A percentile compares a stretch with the other conserved stretches of the same genome.
Conservation (phyloP, 805 yeast species). For the Kodamaea neixiangensis region DNA sequence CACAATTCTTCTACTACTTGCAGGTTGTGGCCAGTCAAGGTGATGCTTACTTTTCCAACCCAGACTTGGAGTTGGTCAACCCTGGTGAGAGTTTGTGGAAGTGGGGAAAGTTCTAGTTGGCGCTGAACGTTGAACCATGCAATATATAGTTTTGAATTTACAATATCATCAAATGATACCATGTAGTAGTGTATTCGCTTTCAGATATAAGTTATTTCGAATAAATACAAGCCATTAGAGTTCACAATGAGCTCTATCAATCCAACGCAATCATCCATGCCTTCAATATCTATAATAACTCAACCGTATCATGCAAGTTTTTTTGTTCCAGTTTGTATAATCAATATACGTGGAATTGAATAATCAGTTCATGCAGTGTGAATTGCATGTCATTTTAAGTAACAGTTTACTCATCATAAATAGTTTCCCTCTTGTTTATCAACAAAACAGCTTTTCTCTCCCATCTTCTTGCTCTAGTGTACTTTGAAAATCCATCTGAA, state of each 20-base stretch:
- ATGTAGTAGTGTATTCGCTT: too few species aligned
- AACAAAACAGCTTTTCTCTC: slow-evolving; percentile 43
- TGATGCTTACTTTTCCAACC: slow-evolving; percentile 34
- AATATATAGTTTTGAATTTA: neutral
- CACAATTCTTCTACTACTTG: slow-evolving; percentile 41
- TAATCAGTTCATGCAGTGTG: too few species aligned
- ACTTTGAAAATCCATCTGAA: slow-evolving; percentile 49
- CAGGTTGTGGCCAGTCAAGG: slow-evolving; percentile 34
- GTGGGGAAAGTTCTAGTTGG: slow-evolving; percentile 32
- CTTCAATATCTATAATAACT: too few species aligned
- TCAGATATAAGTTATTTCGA: too few species aligned
- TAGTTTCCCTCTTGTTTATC: slow-evolving; percentile 20
- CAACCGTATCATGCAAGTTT: neutral
- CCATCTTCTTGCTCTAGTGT: slow-evolving; percentile 56
- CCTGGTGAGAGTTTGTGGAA: slow-evolving; percentile 46
- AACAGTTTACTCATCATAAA: slow-evolving; percentile 7
- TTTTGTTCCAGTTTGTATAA: neutral
- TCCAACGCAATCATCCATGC: too few species aligned
- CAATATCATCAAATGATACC: too few species aligned
- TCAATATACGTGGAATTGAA: neutral
- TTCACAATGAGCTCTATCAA: too few species aligned
- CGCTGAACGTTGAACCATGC: neutral
- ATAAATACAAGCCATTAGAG: too few species aligned
- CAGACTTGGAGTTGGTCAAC: slow-evolving; percentile 46
- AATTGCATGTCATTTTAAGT: too few species aligned